Evolutionary conservation across 148 eudicot genomes (phyloP), one percentile per base, ranked within the genome.

Genomic region (Silene latifolia): DNA sequence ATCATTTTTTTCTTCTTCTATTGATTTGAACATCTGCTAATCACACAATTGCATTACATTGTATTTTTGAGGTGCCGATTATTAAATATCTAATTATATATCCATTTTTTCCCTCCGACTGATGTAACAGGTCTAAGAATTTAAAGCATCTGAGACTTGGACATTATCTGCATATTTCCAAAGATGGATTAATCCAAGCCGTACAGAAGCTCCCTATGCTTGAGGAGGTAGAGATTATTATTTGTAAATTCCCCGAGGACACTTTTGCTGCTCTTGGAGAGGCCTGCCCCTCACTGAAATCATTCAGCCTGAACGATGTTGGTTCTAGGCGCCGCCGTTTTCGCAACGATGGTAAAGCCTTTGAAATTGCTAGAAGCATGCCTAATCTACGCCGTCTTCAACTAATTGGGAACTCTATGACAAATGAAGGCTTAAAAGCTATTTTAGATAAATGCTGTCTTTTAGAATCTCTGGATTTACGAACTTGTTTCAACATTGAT

Each of bases 201-300:
- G 72, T 85, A n/a, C 70, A 83, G 78, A 81, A 80, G 29, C 76
- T 86, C 15, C 88, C 87, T 0, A 44, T 74, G 62, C 75, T 90
- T 32, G 90, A 92, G 83, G 90, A 92, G 79, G 82, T 90, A 64
- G 84, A 86, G 60, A 72, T 88, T 56, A 73, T 74, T 74, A 54
- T 58, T 63, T 80, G 83, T 48, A 32, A 78, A 2, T 17, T 83
- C 53, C 35, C 78, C 17, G 72, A 68, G 2, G 76, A 74, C 19
- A 76, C 72, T 17, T 47, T 90, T 29, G 83, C 77, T 80, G 80
- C 62, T 63, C 58, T 88, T 47, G 97, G 91, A 15, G 67, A 20
- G 3, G 71, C 68, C 71, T 88, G 93, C 79, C 89, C 87, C n/a
- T 51, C 64, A 61, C 77, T 90, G 48, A 90, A 86, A 66, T 83